A percentile compares a stretch with the other conserved stretches of the same genome.
phyloP scores from a whole-genome alignment of 305 asterid species.

The Fraxinus sp. region DNA sequence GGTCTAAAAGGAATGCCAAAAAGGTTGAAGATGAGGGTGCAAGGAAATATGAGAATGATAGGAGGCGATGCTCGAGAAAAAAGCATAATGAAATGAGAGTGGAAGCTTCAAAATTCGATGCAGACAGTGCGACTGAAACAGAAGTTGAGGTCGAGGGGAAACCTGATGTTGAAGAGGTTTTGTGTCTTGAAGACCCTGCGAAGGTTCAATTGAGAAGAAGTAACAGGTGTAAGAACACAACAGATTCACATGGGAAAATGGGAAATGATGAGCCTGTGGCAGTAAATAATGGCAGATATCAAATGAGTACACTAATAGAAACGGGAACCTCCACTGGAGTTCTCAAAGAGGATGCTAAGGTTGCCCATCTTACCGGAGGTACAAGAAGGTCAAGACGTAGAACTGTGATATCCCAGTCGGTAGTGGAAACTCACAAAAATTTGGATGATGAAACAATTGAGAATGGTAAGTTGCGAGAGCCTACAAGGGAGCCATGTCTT shows the following conservation, averaged over 20 bases:
- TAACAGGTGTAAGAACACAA: constrained; percentile 34
- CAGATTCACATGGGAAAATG: constrained; percentile 19
- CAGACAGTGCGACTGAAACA: constrained; percentile 7
- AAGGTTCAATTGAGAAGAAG: constrained; percentile 36
- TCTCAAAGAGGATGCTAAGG: constrained; percentile 20
- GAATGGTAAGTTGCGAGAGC: constrained; percentile 21
- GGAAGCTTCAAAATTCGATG: constrained; percentile 18
- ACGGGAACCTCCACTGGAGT: constrained; percentile 15
- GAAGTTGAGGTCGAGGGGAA: constrained; percentile 11
- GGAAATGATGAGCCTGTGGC: constrained; percentile 24
- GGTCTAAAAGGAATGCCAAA: constrained; percentile 42
- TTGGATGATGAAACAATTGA: constrained; percentile 3
- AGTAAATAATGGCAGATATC: constrained; percentile 19
- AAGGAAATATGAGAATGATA: constrained; percentile 17
- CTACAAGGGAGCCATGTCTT: constrained; percentile 17
- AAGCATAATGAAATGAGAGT: constrained; percentile 12
- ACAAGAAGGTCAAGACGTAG: constrained; percentile 33
- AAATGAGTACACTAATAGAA: constrained; percentile 17
- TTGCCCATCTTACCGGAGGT: constrained; percentile 17
- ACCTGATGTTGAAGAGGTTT: constrained; percentile 13
- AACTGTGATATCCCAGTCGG: constrained; percentile 12
- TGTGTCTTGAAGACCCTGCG: constrained; percentile 27
- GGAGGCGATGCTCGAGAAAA: constrained; percentile 2
- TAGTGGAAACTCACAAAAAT: constrained; percentile 12
- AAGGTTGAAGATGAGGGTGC: constrained; percentile 22